Evolutionary conservation across 495 filamentous ascomycete species (phyloP), one percentile per base, ranked within the genome.

Genomic region (Podospora tetraspora): DNA sequence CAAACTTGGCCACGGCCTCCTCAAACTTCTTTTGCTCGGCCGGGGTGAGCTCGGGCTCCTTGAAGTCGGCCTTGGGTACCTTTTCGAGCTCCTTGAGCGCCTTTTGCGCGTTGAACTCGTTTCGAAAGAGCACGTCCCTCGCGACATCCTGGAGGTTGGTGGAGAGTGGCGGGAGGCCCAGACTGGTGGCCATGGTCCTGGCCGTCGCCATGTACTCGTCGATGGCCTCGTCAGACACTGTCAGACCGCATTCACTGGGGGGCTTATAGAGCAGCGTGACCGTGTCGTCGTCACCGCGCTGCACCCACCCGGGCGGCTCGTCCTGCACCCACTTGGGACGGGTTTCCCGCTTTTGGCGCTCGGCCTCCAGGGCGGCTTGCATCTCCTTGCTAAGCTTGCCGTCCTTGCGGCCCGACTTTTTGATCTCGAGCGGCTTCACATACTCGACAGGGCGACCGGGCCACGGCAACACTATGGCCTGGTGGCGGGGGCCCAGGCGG

Each of bases 311-410:
- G 8, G 84, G 75, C 0, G 95, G 95, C 76, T 94, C 92, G 73
- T 99, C 96, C 83, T 92, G 88, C 23, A 97, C 86, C 92, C 92
- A 97, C 77, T 91, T 92, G 4, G 96, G 95, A 29, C 93, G 89
- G 62, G 88, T 90, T 69, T 94, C 92, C 70, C 85, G 86, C 66
- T 89, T 87, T 25, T 85, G 81, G 66, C 90, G 93, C 64, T 95
- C 92, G 6, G 89, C 90, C 78, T 97, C 94, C 19, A 91, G 73
- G 5, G 89, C 90, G 62, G 93, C 91, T 61, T 90, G 80, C 9
- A 88, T 85, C 66, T 96, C 93, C 73, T 94, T 96, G 22, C 89
- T 87, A 58, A 89, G 79, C 72, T 93, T 94, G 29, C 84, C 82
- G 72, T 91, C 90, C 63, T 88, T 84, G 58, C 83, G 85, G 19